A percentile compares a stretch with the other conserved stretches of the same genome.
Conservation (phyloP, 352 stramenopile species). For the Phytophthora megakarya region DNA sequence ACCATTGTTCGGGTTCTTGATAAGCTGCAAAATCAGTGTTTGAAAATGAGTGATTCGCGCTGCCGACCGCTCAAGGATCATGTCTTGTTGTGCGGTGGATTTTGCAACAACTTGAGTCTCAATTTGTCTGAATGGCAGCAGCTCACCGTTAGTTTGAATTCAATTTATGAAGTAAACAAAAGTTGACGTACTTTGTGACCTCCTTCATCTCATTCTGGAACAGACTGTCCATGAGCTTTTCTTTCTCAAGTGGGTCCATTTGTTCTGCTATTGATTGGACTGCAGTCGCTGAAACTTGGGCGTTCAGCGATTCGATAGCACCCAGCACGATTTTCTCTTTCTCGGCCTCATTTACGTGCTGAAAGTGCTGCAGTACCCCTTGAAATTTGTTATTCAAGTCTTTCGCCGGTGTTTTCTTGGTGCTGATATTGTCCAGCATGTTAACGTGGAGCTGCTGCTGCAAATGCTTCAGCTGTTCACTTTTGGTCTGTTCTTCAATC, state of each 20-base stretch:
- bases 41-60: conserved; percentile 68
- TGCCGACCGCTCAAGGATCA: conserved; percentile 62
- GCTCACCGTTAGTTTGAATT: conserved; percentile 2
- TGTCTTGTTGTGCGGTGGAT: conserved; percentile 62
- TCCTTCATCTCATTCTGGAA: conserved; percentile 60
- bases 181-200: conserved; percentile 51
- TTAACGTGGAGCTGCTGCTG: conserved; percentile 57
- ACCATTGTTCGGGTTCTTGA: conserved; percentile 23
- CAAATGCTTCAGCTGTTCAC: conserved; percentile 51
- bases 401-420: conserved; percentile 46
- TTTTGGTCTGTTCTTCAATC: conserved; percentile 41
- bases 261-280: conserved; percentile 50
- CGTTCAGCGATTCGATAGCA: conserved; percentile 49
- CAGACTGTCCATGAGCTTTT: conserved; percentile 57
- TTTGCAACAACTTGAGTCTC: conserved; percentile 51
- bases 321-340: conserved; percentile 63
- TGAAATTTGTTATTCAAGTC: conserved; percentile 60
- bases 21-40: conserved; percentile 39
- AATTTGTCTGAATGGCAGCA: conserved; percentile 45
- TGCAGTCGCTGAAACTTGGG: conserved; percentile 56
- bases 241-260: conserved; percentile 60
- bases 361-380: conserved; percentile 58
- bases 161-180: not conserved
- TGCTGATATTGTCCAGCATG: conserved; percentile 54
- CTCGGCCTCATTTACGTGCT: conserved; percentile 58